Base-by-base conservation (phyloP, 83 land plant species). In the Picea mariana region DNA sequence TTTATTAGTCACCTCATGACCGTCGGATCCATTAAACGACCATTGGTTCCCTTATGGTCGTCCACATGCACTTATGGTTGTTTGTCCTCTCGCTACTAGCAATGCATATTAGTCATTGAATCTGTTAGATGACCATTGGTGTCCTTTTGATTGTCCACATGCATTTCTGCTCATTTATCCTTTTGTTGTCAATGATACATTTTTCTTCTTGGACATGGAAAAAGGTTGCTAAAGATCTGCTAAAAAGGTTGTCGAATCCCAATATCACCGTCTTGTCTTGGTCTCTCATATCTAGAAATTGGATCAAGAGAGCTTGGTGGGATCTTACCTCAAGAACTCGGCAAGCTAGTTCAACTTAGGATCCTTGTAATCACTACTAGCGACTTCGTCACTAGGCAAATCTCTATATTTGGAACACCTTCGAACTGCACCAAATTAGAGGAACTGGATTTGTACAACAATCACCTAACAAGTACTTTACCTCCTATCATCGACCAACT, bases 361-460 rank as follows among this genome's bases (percentile, higher is more conserved):
- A 18, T 65, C 6, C 67, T 81, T 9, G 21, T 61, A 6, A n/a
- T 67, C 3, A 34, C 60, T 27, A 16, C 34, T 20, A 81, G 65
- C 21, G 60, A 49, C 1, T 65, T 81, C 15, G 4, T 69, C 34
- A 69, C 75, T 23, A 20, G 60, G 2, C 20, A 20, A 81, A 52
- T 4, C 73, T 49, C n/a, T 38, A 67, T 81, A 67, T 64, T 64
- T 31, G 73, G 34, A 40, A 55, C 75, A 40, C 82, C 26, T 52
- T 81, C 58, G n/a, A 69, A 81, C 20, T 81, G 82, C 60, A 17
- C 52, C 3, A 47, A 63, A 27, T 27, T 81, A 17, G 7, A 81
- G 26, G 65, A 65, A 11, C 16, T 81, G 6, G 75, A 81, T 52
- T 42, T 81, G 6, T 67, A 73, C 7, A 16, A 16, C 15, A 81